These are phyloP conservation scores for Neonectria magnoliae DNA, from an alignment of 2,329 filamentous ascomycete genomes.

Conservation along the genomic window DNA sequence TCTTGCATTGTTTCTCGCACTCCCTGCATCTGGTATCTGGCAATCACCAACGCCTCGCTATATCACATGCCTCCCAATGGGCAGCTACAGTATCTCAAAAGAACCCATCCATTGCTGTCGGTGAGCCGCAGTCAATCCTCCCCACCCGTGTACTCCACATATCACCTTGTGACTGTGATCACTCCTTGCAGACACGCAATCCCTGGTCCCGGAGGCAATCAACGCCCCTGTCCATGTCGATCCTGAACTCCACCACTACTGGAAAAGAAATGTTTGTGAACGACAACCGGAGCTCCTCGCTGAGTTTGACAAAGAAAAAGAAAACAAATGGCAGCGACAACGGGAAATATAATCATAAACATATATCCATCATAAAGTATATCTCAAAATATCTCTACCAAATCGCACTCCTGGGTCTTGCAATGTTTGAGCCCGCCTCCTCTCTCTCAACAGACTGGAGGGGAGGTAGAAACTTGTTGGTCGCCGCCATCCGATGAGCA, in stretches of 20 bases:
- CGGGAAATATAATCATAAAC: not conserved
- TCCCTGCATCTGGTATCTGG: not conserved
- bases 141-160: not conserved
- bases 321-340: not conserved
- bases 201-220: constrained; percentile 2
- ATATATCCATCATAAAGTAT: not conserved
- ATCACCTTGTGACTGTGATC: constrained; percentile 9
- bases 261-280: not conserved
- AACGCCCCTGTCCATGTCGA: constrained; percentile 2
- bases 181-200: not conserved
- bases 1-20: not conserved
- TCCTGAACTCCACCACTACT: constrained; percentile 4
- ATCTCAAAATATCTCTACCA: constrained; percentile 23
- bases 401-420: constrained; percentile 30
- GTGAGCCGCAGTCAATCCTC: not conserved
- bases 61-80: not conserved
- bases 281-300: not conserved
- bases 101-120: not conserved
- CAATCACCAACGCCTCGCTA: not conserved
- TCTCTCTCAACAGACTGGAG: constrained; percentile 30
- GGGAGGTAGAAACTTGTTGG: constrained; percentile 20
- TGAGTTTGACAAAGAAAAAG: not conserved
- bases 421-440: not conserved
- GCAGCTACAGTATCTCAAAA: not conserved
- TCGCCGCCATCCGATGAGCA: not conserved